Percentiles rank a stretch among this genome's conserved stretches.
phyloP scores from a whole-genome alignment of 352 stramenopile genomes.

The Phytophthora quininea region DNA sequence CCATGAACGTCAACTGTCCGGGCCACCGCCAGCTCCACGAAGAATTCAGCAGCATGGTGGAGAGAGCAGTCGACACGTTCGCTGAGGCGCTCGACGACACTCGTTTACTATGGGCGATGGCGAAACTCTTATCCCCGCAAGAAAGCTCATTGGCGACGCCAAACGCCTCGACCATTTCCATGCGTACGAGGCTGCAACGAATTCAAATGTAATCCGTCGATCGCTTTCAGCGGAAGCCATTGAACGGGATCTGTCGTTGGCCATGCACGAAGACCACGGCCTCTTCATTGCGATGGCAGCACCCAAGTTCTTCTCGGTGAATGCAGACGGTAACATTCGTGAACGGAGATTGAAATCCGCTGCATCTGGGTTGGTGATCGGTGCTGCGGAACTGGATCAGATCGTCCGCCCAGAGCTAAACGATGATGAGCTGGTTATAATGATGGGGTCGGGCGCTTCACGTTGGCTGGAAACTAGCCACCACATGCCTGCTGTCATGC shows the following conservation, averaged over 20 bases:
- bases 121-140: slow-evolving; percentile 32
- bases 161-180: slow-evolving; percentile 71
- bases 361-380: slow-evolving; percentile 53
- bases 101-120: slow-evolving; percentile 45
- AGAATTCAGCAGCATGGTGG: slow-evolving; percentile 49
- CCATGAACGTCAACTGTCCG: slow-evolving; percentile 36
- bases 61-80: slow-evolving; percentile 48
- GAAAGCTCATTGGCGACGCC: slow-evolving; percentile 50
- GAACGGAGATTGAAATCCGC: slow-evolving; percentile 34
- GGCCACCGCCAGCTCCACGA: slow-evolving; percentile 45
- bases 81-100: slow-evolving; percentile 44
- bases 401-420: slow-evolving; percentile 57
- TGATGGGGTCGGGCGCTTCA: slow-evolving; percentile 52
- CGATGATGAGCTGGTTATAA: slow-evolving; percentile 59
- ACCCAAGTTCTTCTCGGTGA: slow-evolving; percentile 53
- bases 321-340: slow-evolving; percentile 16
- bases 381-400: slow-evolving; percentile 22
- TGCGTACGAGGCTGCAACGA: slow-evolving; percentile 46
- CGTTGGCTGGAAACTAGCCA: slow-evolving; percentile 55
- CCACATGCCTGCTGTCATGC: slow-evolving; percentile 54
- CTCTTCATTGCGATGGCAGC: slow-evolving; percentile 61
- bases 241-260: slow-evolving; percentile 47
- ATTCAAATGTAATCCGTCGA: neutral
- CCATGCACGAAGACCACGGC: slow-evolving; percentile 63
- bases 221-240: slow-evolving; percentile 10